These are phyloP conservation scores for Dalbergia oliveri DNA, from an alignment of 306 rosid species.

Conservation along the genomic window DNA sequence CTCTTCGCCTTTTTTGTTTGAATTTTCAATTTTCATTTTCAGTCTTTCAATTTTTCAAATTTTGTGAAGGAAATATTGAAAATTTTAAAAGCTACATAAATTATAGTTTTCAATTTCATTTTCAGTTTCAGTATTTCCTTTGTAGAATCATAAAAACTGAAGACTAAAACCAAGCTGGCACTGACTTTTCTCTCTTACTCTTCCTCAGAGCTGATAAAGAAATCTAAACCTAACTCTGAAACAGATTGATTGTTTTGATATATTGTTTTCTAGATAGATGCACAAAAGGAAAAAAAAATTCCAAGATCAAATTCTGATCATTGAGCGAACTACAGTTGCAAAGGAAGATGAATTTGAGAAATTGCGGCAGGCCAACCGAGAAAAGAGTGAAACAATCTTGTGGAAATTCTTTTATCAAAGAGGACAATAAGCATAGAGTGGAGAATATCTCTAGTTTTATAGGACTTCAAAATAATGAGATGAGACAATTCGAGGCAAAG, in stretches of 20 bases:
- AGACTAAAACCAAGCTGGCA: too few species aligned
- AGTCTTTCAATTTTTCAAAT: too few species aligned
- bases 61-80: too few species aligned
- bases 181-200: too few species aligned
- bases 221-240: too few species aligned
- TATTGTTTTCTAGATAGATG: conserved; percentile 48
- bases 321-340: conserved; percentile 44
- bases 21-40: too few species aligned
- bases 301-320: conserved; percentile 24
- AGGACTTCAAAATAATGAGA: conserved; percentile 37
- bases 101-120: too few species aligned
- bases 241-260: conserved; percentile 3
- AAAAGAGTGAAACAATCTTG: background rate
- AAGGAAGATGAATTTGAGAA: conserved; percentile 46
- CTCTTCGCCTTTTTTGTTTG: too few species aligned
- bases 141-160: too few species aligned
- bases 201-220: too few species aligned
- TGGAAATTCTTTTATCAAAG: conserved; percentile 37
- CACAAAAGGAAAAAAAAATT: background rate
- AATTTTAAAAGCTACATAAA: too few species aligned
- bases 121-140: too few species aligned
- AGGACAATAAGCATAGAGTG: conserved; percentile 34
- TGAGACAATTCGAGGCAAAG: conserved; percentile 44
- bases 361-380: conserved; percentile 37
- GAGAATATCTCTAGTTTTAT: conserved; percentile 40